Evolutionary conservation across 441 rosid genomes (phyloP), one percentile per base, ranked within the genome.

Genomic region (Corymbia citriodora): DNA sequence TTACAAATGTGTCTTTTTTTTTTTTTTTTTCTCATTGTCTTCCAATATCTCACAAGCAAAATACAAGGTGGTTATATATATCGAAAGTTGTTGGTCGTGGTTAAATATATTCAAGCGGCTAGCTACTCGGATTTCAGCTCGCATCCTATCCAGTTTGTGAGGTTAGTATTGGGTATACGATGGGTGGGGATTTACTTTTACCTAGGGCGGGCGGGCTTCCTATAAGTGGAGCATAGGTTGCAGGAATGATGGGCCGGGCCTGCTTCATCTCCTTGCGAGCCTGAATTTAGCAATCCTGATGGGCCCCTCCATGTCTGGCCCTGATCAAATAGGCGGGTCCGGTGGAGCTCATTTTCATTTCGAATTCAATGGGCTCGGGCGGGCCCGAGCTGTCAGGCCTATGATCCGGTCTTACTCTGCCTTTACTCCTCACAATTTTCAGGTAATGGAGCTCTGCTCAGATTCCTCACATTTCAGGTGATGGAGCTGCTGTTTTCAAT

Each of bases 351-450:
- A 17, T 65, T 65, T 65, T n/a, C 40, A 4, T 7, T 65, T 65
- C 16, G 25, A 36, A 40, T 15, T 19, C 7, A 27, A 2, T 36
- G 29, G 82, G 49, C 49, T 36, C 6, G 49, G 12, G 25, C 1
- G 49, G 19, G 0, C 25, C 27, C 0, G 27, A 2, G 82, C 25
- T 5, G 23, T 19, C 10, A 9, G 13, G 14, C 48, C 45, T 36
- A 70, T 70, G 81, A 70, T 33, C 81, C 14, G 82, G 48, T 72
- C 27, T 10, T 10, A 5, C 25, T 10, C 27, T 31, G 45, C 21
- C 45, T 1, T 68, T 57, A 21, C 31, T 12, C 36, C 79, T 45
- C 45, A 31, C 45, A 0, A n/a, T 29, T 65, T 15, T 57, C 63
- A 57, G 63, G 63, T n/a, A 18, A 59, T 14, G 4, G 70, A 63